Evolutionary conservation across 129 eudicot genomes (phyloP).

Genomic region (Centrapalus pauciflorus): DNA sequence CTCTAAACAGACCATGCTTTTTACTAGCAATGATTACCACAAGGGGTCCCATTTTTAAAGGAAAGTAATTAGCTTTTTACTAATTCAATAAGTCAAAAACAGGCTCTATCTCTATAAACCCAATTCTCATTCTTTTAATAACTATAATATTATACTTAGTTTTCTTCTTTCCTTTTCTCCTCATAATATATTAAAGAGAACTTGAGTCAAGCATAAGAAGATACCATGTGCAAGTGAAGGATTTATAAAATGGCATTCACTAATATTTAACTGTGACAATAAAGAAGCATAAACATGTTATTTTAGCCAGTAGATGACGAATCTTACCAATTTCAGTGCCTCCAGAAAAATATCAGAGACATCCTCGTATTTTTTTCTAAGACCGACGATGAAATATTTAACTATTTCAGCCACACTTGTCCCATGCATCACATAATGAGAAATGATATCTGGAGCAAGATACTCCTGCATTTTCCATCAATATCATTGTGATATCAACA

Average conservation of each 20-base stretch:
- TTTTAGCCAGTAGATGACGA: neutral
- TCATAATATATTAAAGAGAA: neutral
- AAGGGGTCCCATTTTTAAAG: neutral
- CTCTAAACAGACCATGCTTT: neutral
- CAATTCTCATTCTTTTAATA: neutral
- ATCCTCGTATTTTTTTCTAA: constrained; percentile 73
- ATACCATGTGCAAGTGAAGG: neutral
- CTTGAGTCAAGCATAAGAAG: neutral
- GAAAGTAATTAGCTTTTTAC: neutral
- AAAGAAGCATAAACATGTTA: neutral
- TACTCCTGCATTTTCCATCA: constrained; percentile 52
- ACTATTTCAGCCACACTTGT: constrained; percentile 71
- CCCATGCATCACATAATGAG: constrained; percentile 80
- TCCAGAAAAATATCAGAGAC: constrained; percentile 53
- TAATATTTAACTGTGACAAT: neutral
- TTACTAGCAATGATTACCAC: neutral
- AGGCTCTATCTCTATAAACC: neutral
- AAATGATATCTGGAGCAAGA: constrained; percentile 79
- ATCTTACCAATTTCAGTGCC: constrained; percentile 66
- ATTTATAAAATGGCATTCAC: neutral
- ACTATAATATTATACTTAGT: neutral
- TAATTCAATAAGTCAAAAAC: neutral
- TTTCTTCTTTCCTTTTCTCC: neutral
- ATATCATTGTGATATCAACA: neutral
- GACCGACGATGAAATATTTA: constrained; percentile 54